These are phyloP conservation scores for Cornus kousa DNA, from an alignment of 148 eudicot genomes.

Conservation along the genomic window DNA sequence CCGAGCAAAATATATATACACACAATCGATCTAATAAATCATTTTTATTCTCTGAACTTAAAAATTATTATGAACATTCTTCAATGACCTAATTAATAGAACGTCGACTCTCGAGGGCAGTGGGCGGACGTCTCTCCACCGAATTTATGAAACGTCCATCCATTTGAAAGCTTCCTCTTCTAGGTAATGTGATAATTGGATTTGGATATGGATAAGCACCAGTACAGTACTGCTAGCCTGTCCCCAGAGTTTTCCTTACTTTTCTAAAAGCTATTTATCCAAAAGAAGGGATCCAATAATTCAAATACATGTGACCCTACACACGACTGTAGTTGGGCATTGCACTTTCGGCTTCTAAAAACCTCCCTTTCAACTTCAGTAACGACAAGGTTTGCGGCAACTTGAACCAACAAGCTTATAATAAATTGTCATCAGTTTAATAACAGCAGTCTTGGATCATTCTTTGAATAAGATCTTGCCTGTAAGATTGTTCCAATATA, in stretches of 20 bases:
- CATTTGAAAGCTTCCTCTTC: conserved; percentile 6
- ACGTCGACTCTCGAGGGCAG: no score
- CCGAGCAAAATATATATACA: no score
- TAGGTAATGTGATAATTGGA: background rate
- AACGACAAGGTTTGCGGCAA: no score
- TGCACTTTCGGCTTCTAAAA: background rate
- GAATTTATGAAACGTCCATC: background rate
- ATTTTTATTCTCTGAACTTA: background rate
- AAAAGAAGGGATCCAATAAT: background rate
- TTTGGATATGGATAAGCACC: background rate
- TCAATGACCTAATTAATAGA: no score
- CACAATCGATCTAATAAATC: background rate
- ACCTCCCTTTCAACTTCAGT: background rate
- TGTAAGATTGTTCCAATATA: no score
- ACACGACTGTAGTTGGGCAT: background rate
- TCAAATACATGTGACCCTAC: background rate
- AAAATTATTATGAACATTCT: background rate
- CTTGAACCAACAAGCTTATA: no score
- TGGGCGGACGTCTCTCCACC: no score
- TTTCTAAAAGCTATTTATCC: background rate
- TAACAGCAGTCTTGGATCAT: background rate
- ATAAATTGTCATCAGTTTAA: background rate
- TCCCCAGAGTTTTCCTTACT: no score
- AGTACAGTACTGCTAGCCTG: background rate
- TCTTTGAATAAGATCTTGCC: background rate